Evolutionary conservation across 306 rosid genomes (phyloP), one percentile per base, ranked within the genome.

Genomic region (Coriaria nepalensis): DNA sequence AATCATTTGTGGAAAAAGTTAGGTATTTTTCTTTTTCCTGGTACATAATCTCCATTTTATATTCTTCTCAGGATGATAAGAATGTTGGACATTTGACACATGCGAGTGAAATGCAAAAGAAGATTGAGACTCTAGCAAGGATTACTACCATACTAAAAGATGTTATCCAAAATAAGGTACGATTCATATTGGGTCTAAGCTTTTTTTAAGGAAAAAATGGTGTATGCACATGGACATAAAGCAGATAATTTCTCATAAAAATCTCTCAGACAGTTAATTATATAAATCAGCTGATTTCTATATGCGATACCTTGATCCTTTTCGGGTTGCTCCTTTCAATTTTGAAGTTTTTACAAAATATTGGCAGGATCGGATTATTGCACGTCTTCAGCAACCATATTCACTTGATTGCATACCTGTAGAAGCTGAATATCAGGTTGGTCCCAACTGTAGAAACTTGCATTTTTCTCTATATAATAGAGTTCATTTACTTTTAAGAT

Each of bases 361-460:
- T 54, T 72, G 60, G 55, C 81, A 90, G 96, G 95, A 90, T 59
- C 95, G 98, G 48, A 85, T 90, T 35, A 79, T 90, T 55, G 87
- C 96, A 65, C 95, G 95, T 52, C 78, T 90, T 56, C 98, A 85
- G 72, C 98, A 90, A 56, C 98, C 98, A 9, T 90, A 90, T 71
- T 85, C 96, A 45, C 86, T 90, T 7, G 93, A 90, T 63, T 90
- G 98, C 79, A 85, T 90, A 67, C 98, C 94, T 9, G 94, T 90
- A n/a, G 98, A 85, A 64, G 95, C 98, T 60, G 95, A 90, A 61
- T 85, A 71, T 82, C 98, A 85, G 95, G 98, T 90, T 60, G 32
- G 73, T 52, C 43, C 13, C 35, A 4, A 20, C 29, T 20, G 29
- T 1, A 20, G 29, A 20, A 8, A n/a, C 38, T 15, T 14, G 13